Conservation (phyloP, 1,284 basidiomycete species). For the Ganoderma boninense region DNA sequence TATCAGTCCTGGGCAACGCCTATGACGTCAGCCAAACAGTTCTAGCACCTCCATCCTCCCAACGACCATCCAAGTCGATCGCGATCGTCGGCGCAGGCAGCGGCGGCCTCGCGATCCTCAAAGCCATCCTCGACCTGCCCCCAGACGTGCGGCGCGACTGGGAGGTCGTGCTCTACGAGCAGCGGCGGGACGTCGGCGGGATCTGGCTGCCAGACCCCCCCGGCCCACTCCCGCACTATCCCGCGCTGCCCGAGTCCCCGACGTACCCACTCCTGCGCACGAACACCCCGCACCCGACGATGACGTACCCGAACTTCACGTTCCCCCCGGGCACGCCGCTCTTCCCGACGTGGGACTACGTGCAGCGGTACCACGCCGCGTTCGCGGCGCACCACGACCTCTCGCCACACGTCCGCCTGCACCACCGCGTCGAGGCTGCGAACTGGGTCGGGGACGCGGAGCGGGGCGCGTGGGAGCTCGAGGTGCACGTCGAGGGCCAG, state of each 20-base stretch:
- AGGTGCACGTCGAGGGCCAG: constrained; percentile 33
- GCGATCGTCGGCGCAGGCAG: constrained; percentile 63
- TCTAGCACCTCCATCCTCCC: not conserved
- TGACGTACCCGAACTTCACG: constrained; percentile 62
- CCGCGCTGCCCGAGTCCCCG: constrained; percentile 59
- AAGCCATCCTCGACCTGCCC: constrained; percentile 57
- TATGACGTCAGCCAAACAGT: constrained; percentile 14
- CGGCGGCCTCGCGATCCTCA: constrained; percentile 60
- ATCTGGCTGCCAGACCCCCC: constrained; percentile 58
- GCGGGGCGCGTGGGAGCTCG: constrained; percentile 55
- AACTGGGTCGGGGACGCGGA: constrained; percentile 53
- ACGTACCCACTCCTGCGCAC: constrained; percentile 62
- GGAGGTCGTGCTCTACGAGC: constrained; percentile 61
- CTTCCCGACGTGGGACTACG: constrained; percentile 56
- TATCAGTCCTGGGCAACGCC: constrained; percentile 6
- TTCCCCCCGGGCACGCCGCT: constrained; percentile 58
- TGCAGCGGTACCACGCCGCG: constrained; percentile 56
- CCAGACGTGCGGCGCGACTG: constrained; percentile 46
- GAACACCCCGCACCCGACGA: constrained; percentile 58
- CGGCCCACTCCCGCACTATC: constrained; percentile 47
- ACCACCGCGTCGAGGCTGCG: constrained; percentile 54
- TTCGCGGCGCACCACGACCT: constrained; percentile 52
- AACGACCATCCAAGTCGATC: constrained; percentile 51
- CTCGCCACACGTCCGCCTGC: constrained; percentile 49
- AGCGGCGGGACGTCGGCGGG: constrained; percentile 58